Evolutionary conservation across 768 basidiomycete genomes (phyloP), one percentile per base, ranked within the genome.

Genomic region (Lentinus tigrinus): DNA sequence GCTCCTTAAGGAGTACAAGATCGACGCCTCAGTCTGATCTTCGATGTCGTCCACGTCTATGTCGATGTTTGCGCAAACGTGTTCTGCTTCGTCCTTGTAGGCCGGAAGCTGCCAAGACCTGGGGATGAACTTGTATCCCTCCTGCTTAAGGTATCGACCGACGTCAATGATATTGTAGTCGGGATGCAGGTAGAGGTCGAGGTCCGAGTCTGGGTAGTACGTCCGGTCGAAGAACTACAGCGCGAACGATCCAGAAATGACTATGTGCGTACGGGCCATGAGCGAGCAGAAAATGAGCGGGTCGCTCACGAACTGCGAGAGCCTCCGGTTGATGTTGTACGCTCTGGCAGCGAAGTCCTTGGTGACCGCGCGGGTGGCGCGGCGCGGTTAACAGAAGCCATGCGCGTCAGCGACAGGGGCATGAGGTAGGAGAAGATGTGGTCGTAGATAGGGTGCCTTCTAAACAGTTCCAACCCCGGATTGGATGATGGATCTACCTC

Each of bases 171-270:
- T 43, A 39, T 70, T 65, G 36, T 67, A 63, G 0, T 67, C 64
- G 2, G 73, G 70, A 7, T 76, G 69, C 16, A 74, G 69, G 63
- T 84, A 84, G 4, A 85, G 38, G 53, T 85, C 84, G 8, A 85
- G 74, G 60, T 85, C 83, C 0, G 82, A 74, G 4, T 72, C 73
- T 3, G 73, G 69, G 58, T 81, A 83, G 37, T 69, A 68, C 0
- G 70, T 61, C 17, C 81, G 65, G 48, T 79, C 77, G 40, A 85
- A 72, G 61, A 83, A 81, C 49, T 85, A 83, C 2, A 84, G 73
- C 0, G 81, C 82, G 26, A 69, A 72, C 0, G 83, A 83, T 10
- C 83, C 83, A 3, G 83, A 84, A 19, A 85, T 77, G 23, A 85
- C 62, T 0, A 76, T 74, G 38, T 73, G 76, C 0, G 79, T 81